These are phyloP conservation scores for Phylloporus scabripes DNA, from an alignment of 768 basidiomycete species.

Conservation along the genomic window DNA sequence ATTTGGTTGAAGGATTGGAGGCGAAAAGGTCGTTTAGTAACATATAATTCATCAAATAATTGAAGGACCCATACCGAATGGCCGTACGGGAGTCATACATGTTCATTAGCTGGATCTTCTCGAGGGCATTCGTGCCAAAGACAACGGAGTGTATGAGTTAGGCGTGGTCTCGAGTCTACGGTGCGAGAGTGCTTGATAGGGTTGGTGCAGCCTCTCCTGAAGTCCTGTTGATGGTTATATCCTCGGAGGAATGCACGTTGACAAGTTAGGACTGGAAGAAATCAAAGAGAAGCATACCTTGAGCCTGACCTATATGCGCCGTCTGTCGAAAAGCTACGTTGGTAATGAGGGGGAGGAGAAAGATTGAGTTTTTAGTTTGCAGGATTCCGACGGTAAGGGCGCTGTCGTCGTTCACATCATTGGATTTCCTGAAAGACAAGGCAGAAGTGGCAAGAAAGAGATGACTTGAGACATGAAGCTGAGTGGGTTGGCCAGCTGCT, in stretches of 20 bases:
- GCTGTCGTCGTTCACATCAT: not conserved
- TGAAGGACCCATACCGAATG: not conserved
- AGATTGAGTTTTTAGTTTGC: not conserved
- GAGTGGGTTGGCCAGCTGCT: not conserved
- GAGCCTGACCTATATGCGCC: not conserved
- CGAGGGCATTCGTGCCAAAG: no score
- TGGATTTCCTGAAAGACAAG: not conserved
- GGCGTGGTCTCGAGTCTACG: not conserved
- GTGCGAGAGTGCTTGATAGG: not conserved
- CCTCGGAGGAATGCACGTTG: not conserved
- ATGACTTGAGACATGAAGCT: not conserved
- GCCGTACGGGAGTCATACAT: no score
- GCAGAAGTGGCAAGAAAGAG: not conserved
- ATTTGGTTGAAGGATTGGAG: not conserved
- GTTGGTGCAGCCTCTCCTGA: not conserved
- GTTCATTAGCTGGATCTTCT: no score
- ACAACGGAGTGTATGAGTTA: no score
- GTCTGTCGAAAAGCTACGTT: not conserved
- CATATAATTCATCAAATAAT: not conserved
- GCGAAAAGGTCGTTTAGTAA: not conserved
- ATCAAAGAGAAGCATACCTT: constrained; percentile 1
- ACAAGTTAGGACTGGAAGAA: not conserved
- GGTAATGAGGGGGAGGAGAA: not conserved
- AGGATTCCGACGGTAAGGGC: not conserved
- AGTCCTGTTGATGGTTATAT: not conserved